phyloP scores from a whole-genome alignment of 2,329 filamentous ascomycete genomes.

The Fusarium sp. region DNA sequence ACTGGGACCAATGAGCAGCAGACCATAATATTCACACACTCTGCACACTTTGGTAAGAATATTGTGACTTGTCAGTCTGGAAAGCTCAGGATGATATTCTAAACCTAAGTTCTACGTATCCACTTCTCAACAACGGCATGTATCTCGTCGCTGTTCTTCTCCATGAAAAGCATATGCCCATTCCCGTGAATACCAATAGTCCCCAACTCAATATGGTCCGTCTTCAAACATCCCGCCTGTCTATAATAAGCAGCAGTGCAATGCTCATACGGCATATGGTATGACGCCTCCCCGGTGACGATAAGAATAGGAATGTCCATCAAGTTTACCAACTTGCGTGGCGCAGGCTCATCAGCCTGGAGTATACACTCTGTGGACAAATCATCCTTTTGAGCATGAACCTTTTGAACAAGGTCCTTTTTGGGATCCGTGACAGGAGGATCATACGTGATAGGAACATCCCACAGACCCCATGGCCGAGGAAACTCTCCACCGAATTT shows the following conservation, averaged over 20 bases:
- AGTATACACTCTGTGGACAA: slow-evolving; percentile 33
- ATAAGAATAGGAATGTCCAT: slow-evolving; percentile 45
- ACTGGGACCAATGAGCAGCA: background rate
- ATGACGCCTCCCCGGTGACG: slow-evolving; percentile 33
- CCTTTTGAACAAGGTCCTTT: slow-evolving; percentile 25
- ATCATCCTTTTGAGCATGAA: background rate
- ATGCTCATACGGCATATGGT: slow-evolving; percentile 39
- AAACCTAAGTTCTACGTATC: slow-evolving; percentile 5
- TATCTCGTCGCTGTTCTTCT: slow-evolving; percentile 41
- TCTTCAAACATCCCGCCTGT: slow-evolving; percentile 39
- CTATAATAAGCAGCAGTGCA: slow-evolving; percentile 37
- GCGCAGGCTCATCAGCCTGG: slow-evolving; percentile 21
- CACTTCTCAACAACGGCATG: slow-evolving; percentile 26
- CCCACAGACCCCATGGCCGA: slow-evolving; percentile 59
- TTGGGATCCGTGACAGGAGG: slow-evolving; percentile 49
- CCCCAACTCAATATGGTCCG: slow-evolving; percentile 36
- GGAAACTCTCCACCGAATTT: slow-evolving; percentile 51
- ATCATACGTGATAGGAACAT: slow-evolving; percentile 61
- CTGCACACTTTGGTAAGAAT: background rate
- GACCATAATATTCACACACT: rapidly evolving
- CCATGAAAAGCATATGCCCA: slow-evolving; percentile 44
- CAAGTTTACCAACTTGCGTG: slow-evolving; percentile 49
- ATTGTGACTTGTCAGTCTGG: rapidly evolving
- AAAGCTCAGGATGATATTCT: background rate
- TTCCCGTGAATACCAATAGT: slow-evolving; percentile 37